Base-by-base conservation (phyloP, 306 rosid genomes). In the Ochetophila trinervis region DNA sequence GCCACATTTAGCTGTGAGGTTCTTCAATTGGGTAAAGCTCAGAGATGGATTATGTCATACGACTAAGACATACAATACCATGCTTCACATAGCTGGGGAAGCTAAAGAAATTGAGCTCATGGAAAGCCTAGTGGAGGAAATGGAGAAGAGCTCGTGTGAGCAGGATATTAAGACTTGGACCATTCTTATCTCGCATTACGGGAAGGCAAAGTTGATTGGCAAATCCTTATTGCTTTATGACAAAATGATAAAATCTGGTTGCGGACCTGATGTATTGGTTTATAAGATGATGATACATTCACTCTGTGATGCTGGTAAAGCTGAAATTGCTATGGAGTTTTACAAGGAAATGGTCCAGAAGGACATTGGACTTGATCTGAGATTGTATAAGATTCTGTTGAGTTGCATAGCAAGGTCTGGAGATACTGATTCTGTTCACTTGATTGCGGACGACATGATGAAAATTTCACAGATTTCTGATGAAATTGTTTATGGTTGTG, bases 91-190 rank as follows among this genome's bases (percentile, higher is more conserved):
- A 71, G 95, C 94, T 22, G 91, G 98, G 70, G 97, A 87, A 68
- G 88, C 84, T 16, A 84, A 70, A 76, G 95, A 89, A 56, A 82
- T 82, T 53, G 76, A 68, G 68, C 57, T 89, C 76, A 70, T 86
- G 65, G 87, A 86, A 73, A 87, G 74, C 78, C 71, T 92, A 69
- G 77, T 80, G 70, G 85, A 75, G 71, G 95, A 89, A 78, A 92
- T 89, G 93, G 87, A 78, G 66, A 73, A 55, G 47, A 36, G 19
- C 67, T 82, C 50, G 16, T 55, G 87, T 63, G 42, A 70, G 53
- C 87, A 82, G 74, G 86, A 89, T 78, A 63, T 87, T 57, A 87
- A 61, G 65, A 87, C 96, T 19, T 92, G 97, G 96, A 87, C 95
- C 62, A 81, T 92, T 72, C 89, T 92, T 51, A 65, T 92, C 52